Conservation (phyloP, 345 rosid genomes). For the Hibiscus trionum region DNA sequence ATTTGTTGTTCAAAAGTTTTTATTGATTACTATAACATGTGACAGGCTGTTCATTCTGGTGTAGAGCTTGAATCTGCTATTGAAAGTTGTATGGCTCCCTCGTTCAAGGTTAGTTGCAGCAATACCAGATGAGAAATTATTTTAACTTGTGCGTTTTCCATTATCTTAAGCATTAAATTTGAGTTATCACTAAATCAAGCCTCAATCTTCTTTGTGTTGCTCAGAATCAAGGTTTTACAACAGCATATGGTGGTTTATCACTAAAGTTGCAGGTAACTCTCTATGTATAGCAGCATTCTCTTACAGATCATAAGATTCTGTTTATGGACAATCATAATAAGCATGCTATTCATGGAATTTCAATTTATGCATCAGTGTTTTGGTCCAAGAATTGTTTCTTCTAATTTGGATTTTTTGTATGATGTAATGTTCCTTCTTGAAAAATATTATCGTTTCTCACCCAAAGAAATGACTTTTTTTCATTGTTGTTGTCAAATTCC, state of each 20-base stretch:
- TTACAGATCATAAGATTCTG: background rate
- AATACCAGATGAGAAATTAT: background rate
- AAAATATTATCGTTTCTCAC: background rate
- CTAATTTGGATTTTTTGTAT: background rate
- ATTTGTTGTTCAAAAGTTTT: background rate
- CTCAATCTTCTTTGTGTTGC: background rate
- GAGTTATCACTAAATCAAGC: conserved; percentile 4
- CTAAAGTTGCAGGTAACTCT: conserved; percentile 23
- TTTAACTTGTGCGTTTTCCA: background rate
- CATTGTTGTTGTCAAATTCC: conserved; percentile 4
- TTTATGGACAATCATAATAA: background rate
- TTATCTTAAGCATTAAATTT: conserved; percentile 9
- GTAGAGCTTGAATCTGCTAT: conserved; percentile 40
- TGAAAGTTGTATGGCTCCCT: conserved; percentile 26
- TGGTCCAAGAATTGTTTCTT: conserved; percentile 7
- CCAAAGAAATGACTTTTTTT: conserved; percentile 1
- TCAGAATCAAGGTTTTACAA: conserved; percentile 21
- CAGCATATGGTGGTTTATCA: conserved; percentile 14
- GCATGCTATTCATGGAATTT: background rate
- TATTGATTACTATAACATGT: conserved; percentile 2
- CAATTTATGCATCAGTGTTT: background rate
- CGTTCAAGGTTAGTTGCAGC: conserved; percentile 19
- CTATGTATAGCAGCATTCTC: background rate
- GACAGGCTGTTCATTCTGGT: conserved; percentile 37
- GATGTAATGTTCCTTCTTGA: background rate